phyloP scores from a whole-genome alignment of 2,329 filamentous ascomycete species.

The Cryphonectria japonica region DNA sequence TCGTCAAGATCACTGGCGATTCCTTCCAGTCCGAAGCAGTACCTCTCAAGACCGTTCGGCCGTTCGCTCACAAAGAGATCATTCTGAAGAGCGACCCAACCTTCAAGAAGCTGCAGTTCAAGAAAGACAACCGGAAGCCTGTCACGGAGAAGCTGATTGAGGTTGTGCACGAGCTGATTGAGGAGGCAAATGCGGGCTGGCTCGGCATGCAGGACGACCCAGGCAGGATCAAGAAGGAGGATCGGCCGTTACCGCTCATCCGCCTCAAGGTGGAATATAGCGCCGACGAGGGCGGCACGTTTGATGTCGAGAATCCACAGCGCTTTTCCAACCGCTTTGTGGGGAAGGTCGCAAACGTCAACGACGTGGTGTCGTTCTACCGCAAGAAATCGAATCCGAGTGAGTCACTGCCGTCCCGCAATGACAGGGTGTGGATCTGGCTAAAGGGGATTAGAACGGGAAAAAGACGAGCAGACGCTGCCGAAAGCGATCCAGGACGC shows the following conservation, averaged over 20 bases:
- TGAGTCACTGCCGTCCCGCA: conserved; percentile 38
- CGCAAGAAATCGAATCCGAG: conserved; percentile 74
- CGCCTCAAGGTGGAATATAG: conserved; percentile 90
- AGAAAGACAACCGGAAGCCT: conserved; percentile 81
- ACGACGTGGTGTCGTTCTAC: conserved; percentile 92
- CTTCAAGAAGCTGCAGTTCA: conserved; percentile 77
- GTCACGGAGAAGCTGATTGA: conserved; percentile 76
- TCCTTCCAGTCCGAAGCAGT: conserved; percentile 81
- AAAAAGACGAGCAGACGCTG: conserved; percentile 58
- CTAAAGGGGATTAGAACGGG: conserved; percentile 38
- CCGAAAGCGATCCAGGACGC: conserved; percentile 68
- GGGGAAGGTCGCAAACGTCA: conserved; percentile 88
- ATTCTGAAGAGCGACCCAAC: conserved; percentile 73
- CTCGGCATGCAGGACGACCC: conserved; percentile 71
- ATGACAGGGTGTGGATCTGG: conserved; percentile 24
- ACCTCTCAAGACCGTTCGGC: conserved; percentile 83
- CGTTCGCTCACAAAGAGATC: conserved; percentile 87
- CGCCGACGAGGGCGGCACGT: conserved; percentile 80
- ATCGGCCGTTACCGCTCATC: conserved; percentile 77
- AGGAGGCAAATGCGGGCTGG: conserved; percentile 83
- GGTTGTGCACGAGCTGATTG: conserved; percentile 85
- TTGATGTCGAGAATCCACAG: conserved; percentile 93
- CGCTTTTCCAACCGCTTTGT: conserved; percentile 92
- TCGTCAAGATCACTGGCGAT: conserved; percentile 81
- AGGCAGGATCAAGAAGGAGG: conserved; percentile 60